A percentile compares a stretch with the other conserved stretches of the same genome.
phyloP scores from a whole-genome alignment of 148 eudicot genomes.

The Simmondsia chinensis region DNA sequence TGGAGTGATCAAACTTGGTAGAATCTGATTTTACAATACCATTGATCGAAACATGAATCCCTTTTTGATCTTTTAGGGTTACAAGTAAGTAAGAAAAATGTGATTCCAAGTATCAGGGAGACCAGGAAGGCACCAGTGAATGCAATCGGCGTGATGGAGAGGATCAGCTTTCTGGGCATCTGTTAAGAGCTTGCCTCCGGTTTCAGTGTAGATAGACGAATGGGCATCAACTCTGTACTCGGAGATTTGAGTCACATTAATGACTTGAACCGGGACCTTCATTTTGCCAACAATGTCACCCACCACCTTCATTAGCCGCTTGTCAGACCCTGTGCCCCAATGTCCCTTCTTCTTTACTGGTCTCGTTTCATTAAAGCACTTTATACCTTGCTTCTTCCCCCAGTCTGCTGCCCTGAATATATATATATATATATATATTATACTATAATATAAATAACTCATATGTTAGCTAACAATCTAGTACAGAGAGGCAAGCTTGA shows the following conservation, averaged over 20 bases:
- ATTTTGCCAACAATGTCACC: constrained; percentile 38
- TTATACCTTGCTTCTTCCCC: constrained; percentile 41
- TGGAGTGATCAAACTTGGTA: no score
- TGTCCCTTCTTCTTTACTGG: constrained; percentile 58
- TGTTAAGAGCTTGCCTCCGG: constrained; percentile 56
- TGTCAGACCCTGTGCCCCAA: constrained; percentile 79
- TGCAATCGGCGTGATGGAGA: constrained; percentile 64
- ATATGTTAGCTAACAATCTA: no score
- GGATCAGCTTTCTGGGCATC: constrained; percentile 66
- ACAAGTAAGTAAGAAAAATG: constrained; percentile 56
- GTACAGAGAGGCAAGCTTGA: no score
- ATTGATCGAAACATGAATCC: no score
- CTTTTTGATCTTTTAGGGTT: no score
- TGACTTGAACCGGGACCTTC: constrained; percentile 56
- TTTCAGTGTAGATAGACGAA: constrained; percentile 57
- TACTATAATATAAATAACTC: no score
- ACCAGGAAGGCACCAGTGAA: constrained; percentile 97
- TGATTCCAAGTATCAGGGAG: constrained; percentile 93
- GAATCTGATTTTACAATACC: no score
- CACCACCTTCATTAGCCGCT: constrained; percentile 59
- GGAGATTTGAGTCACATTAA: constrained; percentile 78
- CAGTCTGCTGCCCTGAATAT: constrained; percentile 34
- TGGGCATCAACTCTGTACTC: constrained; percentile 81
- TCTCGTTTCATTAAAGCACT: constrained; percentile 77
- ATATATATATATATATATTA: no score